Conservation (phyloP, 2,329 filamentous ascomycete species). For the Tolypocladium paradoxum region DNA sequence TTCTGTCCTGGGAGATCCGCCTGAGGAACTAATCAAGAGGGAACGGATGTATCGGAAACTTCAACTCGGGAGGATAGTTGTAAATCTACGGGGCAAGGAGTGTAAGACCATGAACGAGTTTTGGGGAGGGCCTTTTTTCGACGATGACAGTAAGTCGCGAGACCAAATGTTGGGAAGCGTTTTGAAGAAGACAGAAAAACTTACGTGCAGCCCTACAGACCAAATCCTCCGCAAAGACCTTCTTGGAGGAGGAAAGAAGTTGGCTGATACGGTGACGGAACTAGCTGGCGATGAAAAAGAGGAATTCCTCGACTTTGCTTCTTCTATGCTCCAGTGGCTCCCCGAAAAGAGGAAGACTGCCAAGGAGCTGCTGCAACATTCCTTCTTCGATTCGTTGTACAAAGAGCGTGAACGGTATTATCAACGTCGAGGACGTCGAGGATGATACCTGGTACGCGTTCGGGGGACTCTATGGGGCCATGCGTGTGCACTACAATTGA, state of each 20-base stretch:
- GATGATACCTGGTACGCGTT: too few relatives aligned
- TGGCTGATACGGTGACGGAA: constrained; percentile 9
- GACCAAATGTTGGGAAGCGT: too few relatives aligned
- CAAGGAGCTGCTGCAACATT: constrained; percentile 11
- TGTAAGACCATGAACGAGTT: constrained; percentile 11
- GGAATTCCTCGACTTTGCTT: constrained; percentile 11
- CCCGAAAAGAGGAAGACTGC: constrained; percentile 13
- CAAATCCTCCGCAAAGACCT: constrained; percentile 6
- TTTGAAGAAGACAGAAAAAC: too few relatives aligned
- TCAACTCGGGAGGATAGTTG: background rate
- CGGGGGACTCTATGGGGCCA: too few relatives aligned
- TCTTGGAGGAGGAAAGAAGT: background rate
- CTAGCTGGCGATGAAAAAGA: constrained; percentile 9
- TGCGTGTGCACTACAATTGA: too few relatives aligned
- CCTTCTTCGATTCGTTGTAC: constrained; percentile 7
- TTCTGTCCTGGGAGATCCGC: constrained; percentile 9
- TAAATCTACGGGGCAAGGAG: background rate
- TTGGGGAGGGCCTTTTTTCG: constrained; percentile 11
- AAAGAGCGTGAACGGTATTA: background rate
- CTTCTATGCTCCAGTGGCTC: constrained; percentile 13
- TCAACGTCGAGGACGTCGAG: too few relatives aligned
- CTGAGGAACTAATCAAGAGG: constrained; percentile 3
- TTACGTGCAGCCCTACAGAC: background rate
- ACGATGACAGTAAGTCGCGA: constrained; percentile 3
- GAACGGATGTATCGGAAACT: constrained; percentile 6